A percentile compares a stretch with the other conserved stretches of the same genome.
Conservation (phyloP, 352 stramenopile species). For the Albugo laibachii region DNA sequence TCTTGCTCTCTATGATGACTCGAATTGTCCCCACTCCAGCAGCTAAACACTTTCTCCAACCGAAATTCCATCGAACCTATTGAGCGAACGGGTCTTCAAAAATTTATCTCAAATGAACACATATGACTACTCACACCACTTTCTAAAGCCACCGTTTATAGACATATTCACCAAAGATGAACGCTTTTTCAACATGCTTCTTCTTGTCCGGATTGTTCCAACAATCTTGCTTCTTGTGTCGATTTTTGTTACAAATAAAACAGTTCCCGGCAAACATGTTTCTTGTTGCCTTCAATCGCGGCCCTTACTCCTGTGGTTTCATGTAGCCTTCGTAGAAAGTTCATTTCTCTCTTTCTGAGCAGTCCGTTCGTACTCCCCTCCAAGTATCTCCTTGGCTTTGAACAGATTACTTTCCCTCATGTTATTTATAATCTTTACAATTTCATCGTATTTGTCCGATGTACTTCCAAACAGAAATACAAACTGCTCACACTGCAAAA, state of each 20-base stretch:
- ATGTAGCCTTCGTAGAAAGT: not conserved
- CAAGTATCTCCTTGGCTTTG: constrained; percentile 8
- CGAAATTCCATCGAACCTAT: not conserved
- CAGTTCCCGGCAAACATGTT: not conserved
- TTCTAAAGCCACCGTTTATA: constrained; percentile 3
- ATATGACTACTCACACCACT: constrained; percentile 12
- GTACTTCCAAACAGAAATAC: constrained; percentile 2
- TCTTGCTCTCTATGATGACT: not conserved
- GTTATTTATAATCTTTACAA: constrained; percentile 10
- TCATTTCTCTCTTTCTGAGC: not conserved
- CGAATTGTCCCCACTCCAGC: constrained; percentile 4
- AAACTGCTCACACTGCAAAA: constrained; percentile 5
- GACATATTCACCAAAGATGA: not conserved
- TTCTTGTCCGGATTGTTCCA: not conserved
- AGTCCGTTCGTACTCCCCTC: constrained; percentile 3
- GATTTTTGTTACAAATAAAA: not conserved
- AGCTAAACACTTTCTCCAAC: constrained; percentile 7
- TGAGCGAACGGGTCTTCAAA: not conserved
- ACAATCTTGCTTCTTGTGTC: not conserved
- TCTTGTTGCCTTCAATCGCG: too few relatives aligned
- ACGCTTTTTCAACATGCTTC: not conserved
- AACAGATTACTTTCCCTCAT: constrained; percentile 3
- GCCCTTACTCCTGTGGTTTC: not conserved
- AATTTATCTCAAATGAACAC: constrained; percentile 5
- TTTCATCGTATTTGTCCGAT: constrained; percentile 6